phyloP scores from a whole-genome alignment of 352 stramenopile species.

The Pythium dissimile region DNA sequence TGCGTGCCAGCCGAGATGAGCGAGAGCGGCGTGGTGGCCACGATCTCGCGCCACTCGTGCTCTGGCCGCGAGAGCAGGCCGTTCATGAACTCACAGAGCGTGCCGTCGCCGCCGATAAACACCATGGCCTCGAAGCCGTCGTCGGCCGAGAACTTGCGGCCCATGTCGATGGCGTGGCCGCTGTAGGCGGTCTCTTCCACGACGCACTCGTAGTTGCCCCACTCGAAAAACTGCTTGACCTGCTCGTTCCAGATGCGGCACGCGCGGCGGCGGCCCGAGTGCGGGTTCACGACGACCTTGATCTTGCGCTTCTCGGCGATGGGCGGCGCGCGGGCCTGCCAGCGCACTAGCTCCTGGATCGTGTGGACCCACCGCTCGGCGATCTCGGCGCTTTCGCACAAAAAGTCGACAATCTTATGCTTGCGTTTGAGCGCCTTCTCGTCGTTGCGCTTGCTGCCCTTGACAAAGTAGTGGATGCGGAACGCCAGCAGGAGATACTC shows the following conservation, averaged over 20 bases:
- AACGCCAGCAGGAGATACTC: slow-evolving; percentile 24
- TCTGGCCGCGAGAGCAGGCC: slow-evolving; percentile 63
- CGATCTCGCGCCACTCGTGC: slow-evolving; percentile 79
- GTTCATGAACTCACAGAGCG: slow-evolving; percentile 83
- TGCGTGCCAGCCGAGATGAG: slow-evolving; percentile 80
- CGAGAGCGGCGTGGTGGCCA: slow-evolving; percentile 73
- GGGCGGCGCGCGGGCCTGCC: slow-evolving; percentile 68
- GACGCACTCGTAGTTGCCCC: slow-evolving; percentile 72
- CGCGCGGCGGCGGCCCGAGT: slow-evolving; percentile 67
- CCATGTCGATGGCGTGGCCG: slow-evolving; percentile 77
- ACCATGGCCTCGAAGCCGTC: slow-evolving; percentile 78
- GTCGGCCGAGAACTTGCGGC: slow-evolving; percentile 60
- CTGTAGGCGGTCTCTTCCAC: slow-evolving; percentile 73
- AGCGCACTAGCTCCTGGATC: slow-evolving; percentile 81
- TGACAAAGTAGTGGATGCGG: slow-evolving; percentile 76
- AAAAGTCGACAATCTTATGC: slow-evolving; percentile 52
- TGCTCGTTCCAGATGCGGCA: slow-evolving; percentile 62
- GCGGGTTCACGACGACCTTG: slow-evolving; percentile 80
- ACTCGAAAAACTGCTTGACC: slow-evolving; percentile 76
- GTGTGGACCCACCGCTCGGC: slow-evolving; percentile 51
- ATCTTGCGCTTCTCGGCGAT: slow-evolving; percentile 68
- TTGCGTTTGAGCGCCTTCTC: slow-evolving; percentile 60
- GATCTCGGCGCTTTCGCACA: slow-evolving; percentile 26
- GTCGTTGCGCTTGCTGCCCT: slow-evolving; percentile 43
- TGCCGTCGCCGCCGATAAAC: slow-evolving; percentile 77